Base-by-base conservation (phyloP, 2,329 filamentous ascomycete species). In the Pseudocercospora macadamiae region DNA sequence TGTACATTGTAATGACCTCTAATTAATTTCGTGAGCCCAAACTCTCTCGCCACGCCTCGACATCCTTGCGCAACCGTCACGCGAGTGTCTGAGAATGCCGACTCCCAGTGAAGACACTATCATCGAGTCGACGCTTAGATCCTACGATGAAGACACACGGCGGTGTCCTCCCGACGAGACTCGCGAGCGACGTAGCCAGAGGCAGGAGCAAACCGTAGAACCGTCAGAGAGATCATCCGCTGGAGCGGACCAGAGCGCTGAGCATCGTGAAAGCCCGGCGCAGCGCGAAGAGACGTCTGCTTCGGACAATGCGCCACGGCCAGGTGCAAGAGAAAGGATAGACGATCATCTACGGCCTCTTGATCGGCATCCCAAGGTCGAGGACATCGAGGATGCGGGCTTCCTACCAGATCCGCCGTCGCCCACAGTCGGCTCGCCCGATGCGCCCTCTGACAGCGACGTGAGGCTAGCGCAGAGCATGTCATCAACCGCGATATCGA, bases 371-470 rank as follows among this genome's bases (percentile, higher is more conserved):
- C 56, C 64, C 14, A 83, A 82, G 67, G 71, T 68, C 53, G 73
- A 76, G 63, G 74, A 76, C 64, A 71, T 74, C 2, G 77, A 77
- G 52, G 75, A 79, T 53, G 74, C 75, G 19, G 64, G 60, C 18
- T 53, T 69, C 28, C 60, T 65, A 9, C 62, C 63, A 55, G 71
- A 73, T 18, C 51, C 63, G 25, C 60, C 64, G 16, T 71, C 66
- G 61, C 64, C 61, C 9, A 28, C 64, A 10, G 62, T 66, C 19
- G 68, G 59, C 21, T 68, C 64, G 19, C 62, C 63, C 25, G 70
- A 73, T 52, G 66, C 66, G 28, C 64, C 64, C 21, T 39, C 37
- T 34, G 70, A 73, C 37, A 68, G 62, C 53, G 69, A 72, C 51
- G 55, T 63, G 32, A 61, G 67, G 28, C 49, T 69, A 18, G 67